Evolutionary conservation across 2,329 filamentous ascomycete species (phyloP), one percentile per base, ranked within the genome.

Genomic region (Cordyceps farinosa): DNA sequence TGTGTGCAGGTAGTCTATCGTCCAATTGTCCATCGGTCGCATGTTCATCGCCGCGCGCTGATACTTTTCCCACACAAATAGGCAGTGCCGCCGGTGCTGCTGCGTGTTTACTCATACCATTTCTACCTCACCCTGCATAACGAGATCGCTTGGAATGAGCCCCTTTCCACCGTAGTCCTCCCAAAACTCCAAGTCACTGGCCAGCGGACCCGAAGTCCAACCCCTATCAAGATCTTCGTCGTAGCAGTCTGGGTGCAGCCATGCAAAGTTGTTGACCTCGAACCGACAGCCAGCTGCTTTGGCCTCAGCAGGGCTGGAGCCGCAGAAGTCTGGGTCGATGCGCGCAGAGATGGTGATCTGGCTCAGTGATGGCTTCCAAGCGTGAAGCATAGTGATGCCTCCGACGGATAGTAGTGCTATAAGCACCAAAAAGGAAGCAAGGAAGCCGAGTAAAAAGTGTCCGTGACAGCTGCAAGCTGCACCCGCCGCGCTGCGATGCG

Each of bases 281-380:
- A 53, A 53, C 29, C n/a, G 11, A n/a, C 50, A 53, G 11, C 50
- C 50, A 38, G 50, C 50, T 4, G 50, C 50, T 34, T 34, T 53
- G 29, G 50, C 50, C 34, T 53, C 30, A 9, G 50, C 50, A 10
- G 50, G 50, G 27, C 7, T 53, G n/a, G 29, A 4, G 50, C 50
- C 50, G 50, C 50, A 53, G 13, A 53, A 53, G 27, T 53, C 50
- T 7, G 50, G 27, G n/a, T 7, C 15, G 34, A 53, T 53, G 50
- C 30, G 27, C 17, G 50, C 27, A n/a, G 50, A 53, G n/a, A 53
- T 53, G 29, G 50, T 53, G 27, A 53, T 53, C n/a, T 53, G 50
- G 10, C n/a, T 34, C 17, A 53, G 50, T 9, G 50, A 32, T 5
- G 50, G 50, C 50, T 53, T 53, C 50, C 50, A 53, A 5, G 30